A percentile compares a stretch with the other conserved stretches of the same genome.
These are phyloP conservation scores for Colletotrichum viniferum DNA, from an alignment of 2,329 filamentous ascomycete species.

Conservation along the genomic window DNA sequence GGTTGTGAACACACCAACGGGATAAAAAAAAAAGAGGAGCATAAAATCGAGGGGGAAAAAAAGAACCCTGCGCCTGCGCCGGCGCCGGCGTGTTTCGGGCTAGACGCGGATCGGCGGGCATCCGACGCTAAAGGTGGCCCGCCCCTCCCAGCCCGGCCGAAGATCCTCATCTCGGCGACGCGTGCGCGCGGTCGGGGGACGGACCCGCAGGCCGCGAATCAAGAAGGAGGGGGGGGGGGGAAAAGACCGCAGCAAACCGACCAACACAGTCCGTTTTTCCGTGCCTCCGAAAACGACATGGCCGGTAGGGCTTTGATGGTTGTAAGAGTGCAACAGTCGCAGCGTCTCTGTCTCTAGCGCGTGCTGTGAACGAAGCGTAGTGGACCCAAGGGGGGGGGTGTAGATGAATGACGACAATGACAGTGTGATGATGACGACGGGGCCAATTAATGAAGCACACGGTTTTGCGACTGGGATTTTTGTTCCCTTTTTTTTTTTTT, in stretches of 20 bases:
- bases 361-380: neutral
- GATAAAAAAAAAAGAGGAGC: neutral
- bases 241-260: neutral
- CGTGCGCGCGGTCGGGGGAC: neutral
- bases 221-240: neutral
- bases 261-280: neutral
- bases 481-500: neutral
- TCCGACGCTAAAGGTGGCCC: constrained; percentile 1
- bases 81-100: constrained; percentile 7
- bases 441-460: neutral
- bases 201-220: neutral
- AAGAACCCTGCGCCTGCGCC: neutral
- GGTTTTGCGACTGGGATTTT: neutral
- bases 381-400: neutral
- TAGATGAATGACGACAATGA: neutral
- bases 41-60: neutral
- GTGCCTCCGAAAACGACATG: neutral
- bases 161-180: constrained; percentile 19
- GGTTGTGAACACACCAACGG: neutral
- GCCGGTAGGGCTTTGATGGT: neutral
- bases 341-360: neutral
- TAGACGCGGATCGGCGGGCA: neutral
- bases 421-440: neutral
- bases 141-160: neutral
- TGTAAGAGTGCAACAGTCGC: neutral